phyloP scores from a whole-genome alignment of 116 monocot genomes.

The Phalaenopsis hybrid region DNA sequence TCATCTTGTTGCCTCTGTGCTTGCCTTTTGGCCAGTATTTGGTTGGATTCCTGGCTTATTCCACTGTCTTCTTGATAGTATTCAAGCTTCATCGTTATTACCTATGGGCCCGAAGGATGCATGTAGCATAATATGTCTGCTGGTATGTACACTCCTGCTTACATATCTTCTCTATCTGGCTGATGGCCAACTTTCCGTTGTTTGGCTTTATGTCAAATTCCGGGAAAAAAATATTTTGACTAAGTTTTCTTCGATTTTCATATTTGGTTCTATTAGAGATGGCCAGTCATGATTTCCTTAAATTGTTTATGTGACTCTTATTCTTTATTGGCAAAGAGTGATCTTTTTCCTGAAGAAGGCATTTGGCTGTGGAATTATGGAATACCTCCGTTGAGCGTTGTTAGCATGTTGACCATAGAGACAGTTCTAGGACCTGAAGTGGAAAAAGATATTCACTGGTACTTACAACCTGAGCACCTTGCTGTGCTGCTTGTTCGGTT shows the following conservation, averaged over 20 bases:
- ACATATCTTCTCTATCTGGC: not conserved
- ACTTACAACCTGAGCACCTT: conserved; percentile 47
- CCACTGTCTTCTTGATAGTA: conserved; percentile 71
- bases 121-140: conserved; percentile 74
- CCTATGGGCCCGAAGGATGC: conserved; percentile 91
- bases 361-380: conserved; percentile 85
- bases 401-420: conserved; percentile 65
- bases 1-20: conserved; percentile 73
- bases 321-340: conserved; percentile 38
- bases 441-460: conserved; percentile 71
- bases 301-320: not conserved
- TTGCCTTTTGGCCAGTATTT: conserved; percentile 87
- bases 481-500: conserved; percentile 51
- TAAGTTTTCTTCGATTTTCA: not conserved
- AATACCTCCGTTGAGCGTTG: conserved; percentile 72
- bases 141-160: conserved; percentile 43
- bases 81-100: conserved; percentile 50
- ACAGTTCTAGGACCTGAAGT: conserved; percentile 67
- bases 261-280: not conserved
- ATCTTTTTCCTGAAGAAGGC: conserved; percentile 88
- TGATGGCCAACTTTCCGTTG: not conserved
- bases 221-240: not conserved
- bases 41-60: conserved; percentile 89
- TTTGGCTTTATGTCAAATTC: conserved; percentile 5
- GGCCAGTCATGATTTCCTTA: not conserved